These are phyloP conservation scores for Arthrobotrys musiformis DNA, from an alignment of 2,329 filamentous ascomycete species.

Conservation along the genomic window DNA sequence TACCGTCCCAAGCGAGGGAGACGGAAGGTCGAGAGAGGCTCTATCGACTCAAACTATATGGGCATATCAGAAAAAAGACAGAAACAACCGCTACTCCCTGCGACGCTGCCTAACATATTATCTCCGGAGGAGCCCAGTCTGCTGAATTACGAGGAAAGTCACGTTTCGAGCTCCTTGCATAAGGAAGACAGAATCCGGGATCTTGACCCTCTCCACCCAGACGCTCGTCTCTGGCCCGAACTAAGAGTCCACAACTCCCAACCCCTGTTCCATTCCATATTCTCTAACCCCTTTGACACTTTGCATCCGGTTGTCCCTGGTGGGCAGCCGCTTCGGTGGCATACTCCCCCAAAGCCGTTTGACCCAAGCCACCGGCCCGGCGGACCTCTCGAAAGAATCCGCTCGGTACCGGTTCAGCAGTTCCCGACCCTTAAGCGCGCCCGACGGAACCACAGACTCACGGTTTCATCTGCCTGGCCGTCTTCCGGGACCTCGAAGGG, in stretches of 20 bases:
- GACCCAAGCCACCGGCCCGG: constrained; percentile 21
- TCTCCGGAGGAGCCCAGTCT: constrained; percentile 62
- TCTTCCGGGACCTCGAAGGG: constrained; percentile 71
- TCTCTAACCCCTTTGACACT: constrained; percentile 42
- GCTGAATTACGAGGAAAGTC: constrained; percentile 68
- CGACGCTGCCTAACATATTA: constrained; percentile 62
- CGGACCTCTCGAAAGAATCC: constrained; percentile 29
- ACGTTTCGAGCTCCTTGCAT: constrained; percentile 63
- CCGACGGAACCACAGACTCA: constrained; percentile 78
- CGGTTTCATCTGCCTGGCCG: constrained; percentile 91
- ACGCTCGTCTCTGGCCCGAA: constrained; percentile 43
- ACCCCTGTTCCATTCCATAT: constrained; percentile 44
- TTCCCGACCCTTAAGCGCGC: constrained; percentile 61
- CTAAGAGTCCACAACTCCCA: constrained; percentile 32
- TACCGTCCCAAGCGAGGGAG: constrained; percentile 73
- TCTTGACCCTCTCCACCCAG: constrained; percentile 31
- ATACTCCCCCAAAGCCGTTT: constrained; percentile 57
- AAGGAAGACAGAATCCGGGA: constrained; percentile 43
- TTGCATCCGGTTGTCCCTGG: constrained; percentile 56
- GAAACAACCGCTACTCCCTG: constrained; percentile 67
- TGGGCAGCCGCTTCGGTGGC: constrained; percentile 64
- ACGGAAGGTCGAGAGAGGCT: constrained; percentile 71
- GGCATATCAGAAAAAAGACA: constrained; percentile 72
- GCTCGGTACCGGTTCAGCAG: constrained; percentile 29
- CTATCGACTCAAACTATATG: constrained; percentile 68